Evolutionary conservation across 73 alveolate genomes (phyloP).

Genomic region (Diophrys appendiculata): DNA sequence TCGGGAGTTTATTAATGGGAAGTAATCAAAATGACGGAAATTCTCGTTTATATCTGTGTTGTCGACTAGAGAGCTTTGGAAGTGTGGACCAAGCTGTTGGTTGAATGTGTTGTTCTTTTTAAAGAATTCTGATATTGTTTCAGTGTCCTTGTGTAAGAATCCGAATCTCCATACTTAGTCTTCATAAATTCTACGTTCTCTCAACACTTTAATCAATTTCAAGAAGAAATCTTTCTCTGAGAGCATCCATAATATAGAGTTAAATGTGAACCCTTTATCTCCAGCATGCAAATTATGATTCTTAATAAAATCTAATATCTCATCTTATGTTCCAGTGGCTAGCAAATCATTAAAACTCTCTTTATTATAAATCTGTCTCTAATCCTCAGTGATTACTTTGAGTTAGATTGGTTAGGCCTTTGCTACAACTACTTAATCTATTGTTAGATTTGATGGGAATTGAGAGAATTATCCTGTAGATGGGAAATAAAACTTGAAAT

Average conservation of each 20-base stretch:
- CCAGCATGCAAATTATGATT: constrained; percentile 57
- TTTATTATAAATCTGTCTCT: background rate
- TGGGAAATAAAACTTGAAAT: constrained; percentile 93
- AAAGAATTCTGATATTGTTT: constrained; percentile 71
- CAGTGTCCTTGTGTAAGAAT: constrained; percentile 78
- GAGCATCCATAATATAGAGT: constrained; percentile 60
- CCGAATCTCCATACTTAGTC: constrained; percentile 76
- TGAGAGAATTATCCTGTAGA: constrained; percentile 72
- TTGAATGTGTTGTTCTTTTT: background rate
- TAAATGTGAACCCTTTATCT: constrained; percentile 63
- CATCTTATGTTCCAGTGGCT: constrained; percentile 64
- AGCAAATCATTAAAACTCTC: constrained; percentile 72
- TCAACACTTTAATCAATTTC: constrained; percentile 62
- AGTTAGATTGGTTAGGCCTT: constrained; percentile 53
- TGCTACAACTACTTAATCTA: constrained; percentile 78
- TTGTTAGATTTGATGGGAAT: constrained; percentile 86
- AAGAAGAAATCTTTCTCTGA: constrained; percentile 75
- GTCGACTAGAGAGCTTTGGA: no score
- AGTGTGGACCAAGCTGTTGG: background rate
- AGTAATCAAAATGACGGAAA: constrained; percentile 59
- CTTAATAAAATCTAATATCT: constrained; percentile 60
- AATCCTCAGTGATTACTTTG: constrained; percentile 48
- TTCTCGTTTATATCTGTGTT: no score
- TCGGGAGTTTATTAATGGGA: constrained; percentile 65
- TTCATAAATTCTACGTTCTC: constrained; percentile 71